A percentile compares a stretch with the other conserved stretches of the same genome.
Conservation (phyloP, 2,329 filamentous ascomycete species). For the Huntiella omanensis region DNA sequence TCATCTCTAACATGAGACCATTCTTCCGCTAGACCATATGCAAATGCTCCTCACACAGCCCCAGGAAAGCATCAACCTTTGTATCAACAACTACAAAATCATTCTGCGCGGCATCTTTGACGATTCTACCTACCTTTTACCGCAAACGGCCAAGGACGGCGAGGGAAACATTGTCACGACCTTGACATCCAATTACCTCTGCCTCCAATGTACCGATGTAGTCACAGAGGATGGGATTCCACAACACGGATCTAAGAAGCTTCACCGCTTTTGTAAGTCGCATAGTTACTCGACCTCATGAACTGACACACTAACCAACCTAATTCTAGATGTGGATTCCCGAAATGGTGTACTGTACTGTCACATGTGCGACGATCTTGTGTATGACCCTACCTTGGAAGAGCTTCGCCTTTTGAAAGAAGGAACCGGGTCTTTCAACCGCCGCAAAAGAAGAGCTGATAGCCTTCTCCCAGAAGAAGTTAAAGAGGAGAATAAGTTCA, state of each 20-base stretch:
- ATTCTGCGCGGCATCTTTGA: conserved; percentile 55
- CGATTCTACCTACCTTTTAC: conserved; percentile 36
- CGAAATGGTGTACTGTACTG: conserved; percentile 58
- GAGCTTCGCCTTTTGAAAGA: conserved; percentile 53
- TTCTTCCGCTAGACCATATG: conserved; percentile 41
- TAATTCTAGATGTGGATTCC: conserved; percentile 53
- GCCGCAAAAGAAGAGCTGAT: conserved; percentile 58
- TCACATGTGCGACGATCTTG: conserved; percentile 63
- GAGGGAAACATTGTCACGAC: conserved; percentile 40
- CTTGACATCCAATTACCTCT: conserved; percentile 51
- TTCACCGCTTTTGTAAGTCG: conserved; percentile 52
- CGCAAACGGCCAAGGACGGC: conserved; percentile 42
- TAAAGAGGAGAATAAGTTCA: conserved; percentile 57
- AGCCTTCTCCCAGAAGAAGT: conserved; percentile 45
- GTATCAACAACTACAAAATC: conserved; percentile 52
- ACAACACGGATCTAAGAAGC: conserved; percentile 49
- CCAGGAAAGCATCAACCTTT: conserved; percentile 46
- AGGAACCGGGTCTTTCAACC: conserved; percentile 44
- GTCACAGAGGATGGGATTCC: conserved; percentile 45
- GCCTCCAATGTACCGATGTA: conserved; percentile 53
- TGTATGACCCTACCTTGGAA: conserved; percentile 67
- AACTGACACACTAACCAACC: conserved; percentile 15
- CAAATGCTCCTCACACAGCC: conserved; percentile 44
- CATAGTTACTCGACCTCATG: background rate
- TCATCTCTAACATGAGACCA: conserved; percentile 12